A percentile compares a stretch with the other conserved stretches of the same genome.
Evolutionary conservation across 1,284 basidiomycete genomes (phyloP).

Genomic region (Filobasidium uniguttulatum): DNA sequence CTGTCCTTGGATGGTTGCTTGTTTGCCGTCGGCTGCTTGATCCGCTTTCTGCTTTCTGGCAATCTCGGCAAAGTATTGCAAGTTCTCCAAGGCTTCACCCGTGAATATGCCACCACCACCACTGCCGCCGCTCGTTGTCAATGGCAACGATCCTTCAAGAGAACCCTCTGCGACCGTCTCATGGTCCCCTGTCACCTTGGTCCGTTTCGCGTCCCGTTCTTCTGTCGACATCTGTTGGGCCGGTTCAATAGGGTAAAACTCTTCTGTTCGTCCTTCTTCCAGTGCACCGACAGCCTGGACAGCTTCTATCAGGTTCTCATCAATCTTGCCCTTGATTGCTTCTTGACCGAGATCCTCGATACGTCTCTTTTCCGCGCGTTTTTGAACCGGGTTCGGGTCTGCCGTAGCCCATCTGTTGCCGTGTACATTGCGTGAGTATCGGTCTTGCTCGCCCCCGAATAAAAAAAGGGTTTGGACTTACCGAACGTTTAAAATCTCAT

Average conservation of each 20-base stretch:
- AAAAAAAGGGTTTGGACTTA: slow-evolving; percentile 21
- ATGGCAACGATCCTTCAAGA: slow-evolving; percentile 19
- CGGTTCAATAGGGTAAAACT: slow-evolving; percentile 33
- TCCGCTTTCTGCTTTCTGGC: slow-evolving; percentile 43
- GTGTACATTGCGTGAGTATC: not conserved
- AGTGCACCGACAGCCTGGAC: slow-evolving; percentile 65
- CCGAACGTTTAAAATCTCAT: slow-evolving; percentile 94
- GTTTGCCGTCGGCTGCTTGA: slow-evolving; percentile 16
- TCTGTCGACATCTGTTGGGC: slow-evolving; percentile 11
- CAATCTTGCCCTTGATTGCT: slow-evolving; percentile 55
- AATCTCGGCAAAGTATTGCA: slow-evolving; percentile 74
- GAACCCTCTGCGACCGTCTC: no score
- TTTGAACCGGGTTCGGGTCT: slow-evolving; percentile 81
- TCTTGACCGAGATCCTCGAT: slow-evolving; percentile 68
- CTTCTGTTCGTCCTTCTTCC: slow-evolving; percentile 47
- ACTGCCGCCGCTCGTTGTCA: slow-evolving; percentile 19
- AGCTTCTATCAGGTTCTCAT: slow-evolving; percentile 71
- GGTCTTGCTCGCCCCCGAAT: slow-evolving; percentile 1
- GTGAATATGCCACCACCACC: slow-evolving; percentile 48
- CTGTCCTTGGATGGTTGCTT: slow-evolving; percentile 10
- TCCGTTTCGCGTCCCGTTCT: slow-evolving; percentile 33
- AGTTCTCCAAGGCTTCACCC: slow-evolving; percentile 65
- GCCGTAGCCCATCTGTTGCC: slow-evolving; percentile 74
- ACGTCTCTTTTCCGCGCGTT: slow-evolving; percentile 65
- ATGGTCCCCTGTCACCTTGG: slow-evolving; percentile 44